Percentiles rank a stretch among this genome's conserved stretches.
phyloP scores from a whole-genome alignment of 345 rosid genomes.

The Eucalyptus melliodora region DNA sequence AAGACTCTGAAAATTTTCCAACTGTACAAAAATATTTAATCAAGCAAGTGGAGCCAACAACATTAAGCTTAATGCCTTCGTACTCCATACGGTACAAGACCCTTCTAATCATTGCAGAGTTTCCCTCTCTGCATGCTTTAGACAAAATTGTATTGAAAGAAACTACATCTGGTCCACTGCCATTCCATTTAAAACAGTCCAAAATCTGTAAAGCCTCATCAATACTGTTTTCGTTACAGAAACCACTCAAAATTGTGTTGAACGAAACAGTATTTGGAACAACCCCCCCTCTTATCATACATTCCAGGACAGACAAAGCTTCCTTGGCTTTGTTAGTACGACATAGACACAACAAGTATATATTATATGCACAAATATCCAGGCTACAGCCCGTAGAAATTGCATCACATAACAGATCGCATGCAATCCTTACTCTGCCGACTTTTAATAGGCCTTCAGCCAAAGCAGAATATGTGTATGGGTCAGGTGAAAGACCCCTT shows the following conservation, averaged over 20 bases:
- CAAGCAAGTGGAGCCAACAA: slow-evolving; percentile 9
- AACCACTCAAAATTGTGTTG: slow-evolving; percentile 21
- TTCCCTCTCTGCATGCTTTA: slow-evolving; percentile 12
- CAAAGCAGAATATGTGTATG: slow-evolving; percentile 14
- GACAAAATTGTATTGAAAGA: slow-evolving; percentile 22
- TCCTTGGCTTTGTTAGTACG: slow-evolving; percentile 1
- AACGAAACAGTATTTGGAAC: slow-evolving; percentile 13
- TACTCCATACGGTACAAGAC: slow-evolving; percentile 9
- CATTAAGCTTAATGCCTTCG: slow-evolving; percentile 6
- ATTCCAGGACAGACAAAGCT: slow-evolving; percentile 13
- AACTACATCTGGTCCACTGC: slow-evolving; percentile 13
- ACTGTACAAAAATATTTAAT: slow-evolving; percentile 7
- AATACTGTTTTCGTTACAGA: slow-evolving; percentile 10
- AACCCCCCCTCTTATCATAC: slow-evolving; percentile 7
- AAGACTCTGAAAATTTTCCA: slow-evolving; percentile 6
- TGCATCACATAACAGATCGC: slow-evolving; percentile 1
- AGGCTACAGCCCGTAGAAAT: slow-evolving; percentile 1
- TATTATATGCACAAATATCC: slow-evolving; percentile 20
- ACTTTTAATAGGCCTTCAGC: slow-evolving; percentile 13
- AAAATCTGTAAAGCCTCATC: slow-evolving; percentile 11
- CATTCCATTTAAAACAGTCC: slow-evolving; percentile 15
- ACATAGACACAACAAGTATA: slow-evolving; percentile 17
- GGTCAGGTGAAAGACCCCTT: slow-evolving; percentile 8
- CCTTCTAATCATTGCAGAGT: slow-evolving; percentile 4
- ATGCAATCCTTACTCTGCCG: slow-evolving; percentile 5